Evolutionary conservation across 148 eudicot species (phyloP).

Genomic region (Fagopyrum esculentum): DNA sequence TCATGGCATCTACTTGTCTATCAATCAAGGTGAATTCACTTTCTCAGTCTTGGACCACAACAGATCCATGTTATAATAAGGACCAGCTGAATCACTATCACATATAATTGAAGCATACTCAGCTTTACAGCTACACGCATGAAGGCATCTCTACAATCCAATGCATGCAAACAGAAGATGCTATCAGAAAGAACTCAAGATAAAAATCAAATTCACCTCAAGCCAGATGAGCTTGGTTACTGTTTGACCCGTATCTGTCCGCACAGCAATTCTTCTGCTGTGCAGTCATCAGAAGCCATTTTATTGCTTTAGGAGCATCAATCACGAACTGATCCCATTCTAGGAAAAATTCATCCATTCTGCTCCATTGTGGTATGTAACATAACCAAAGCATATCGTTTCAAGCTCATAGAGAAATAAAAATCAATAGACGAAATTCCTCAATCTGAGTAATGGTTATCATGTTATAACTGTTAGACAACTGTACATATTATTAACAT

Average conservation of each 20-base stretch:
- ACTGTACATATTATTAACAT: neutral
- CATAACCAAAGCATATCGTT: no score
- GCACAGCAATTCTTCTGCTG: slow-evolving; percentile 63
- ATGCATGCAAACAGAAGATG: neutral
- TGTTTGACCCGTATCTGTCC: slow-evolving; percentile 89
- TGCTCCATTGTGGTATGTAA: slow-evolving; percentile 25
- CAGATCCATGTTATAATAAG: neutral
- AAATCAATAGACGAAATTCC: neutral
- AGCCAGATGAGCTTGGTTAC: neutral
- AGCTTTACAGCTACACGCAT: neutral
- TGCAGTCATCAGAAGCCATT: slow-evolving; percentile 84
- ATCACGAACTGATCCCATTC: slow-evolving; percentile 49
- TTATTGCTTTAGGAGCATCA: slow-evolving; percentile 40
- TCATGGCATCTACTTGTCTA: no score
- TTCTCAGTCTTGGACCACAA: slow-evolving; percentile 6
- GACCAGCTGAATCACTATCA: slow-evolving; percentile 1
- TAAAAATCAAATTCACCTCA: neutral
- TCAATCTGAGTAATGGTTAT: neutral
- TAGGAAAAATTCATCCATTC: slow-evolving; percentile 42
- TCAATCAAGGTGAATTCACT: neutral
- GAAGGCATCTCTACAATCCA: neutral
- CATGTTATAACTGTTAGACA: neutral
- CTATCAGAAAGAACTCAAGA: neutral
- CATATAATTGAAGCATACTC: neutral
- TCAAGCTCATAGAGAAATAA: no score